These are phyloP conservation scores for Penstemon davidsonii DNA, from an alignment of 257 asterid genomes.

Conservation along the genomic window DNA sequence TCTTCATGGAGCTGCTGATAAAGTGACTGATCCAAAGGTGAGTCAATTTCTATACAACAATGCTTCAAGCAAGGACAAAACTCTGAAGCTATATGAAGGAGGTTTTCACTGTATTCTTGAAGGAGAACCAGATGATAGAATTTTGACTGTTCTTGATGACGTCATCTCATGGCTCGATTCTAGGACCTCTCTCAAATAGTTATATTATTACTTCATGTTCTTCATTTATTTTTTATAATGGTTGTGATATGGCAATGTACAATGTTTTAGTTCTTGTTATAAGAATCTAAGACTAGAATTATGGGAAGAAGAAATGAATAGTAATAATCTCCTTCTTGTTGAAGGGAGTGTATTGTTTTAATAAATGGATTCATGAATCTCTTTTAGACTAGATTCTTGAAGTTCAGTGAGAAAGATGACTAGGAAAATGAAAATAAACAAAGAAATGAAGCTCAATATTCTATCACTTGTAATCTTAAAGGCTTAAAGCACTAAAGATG, in stretches of 20 bases:
- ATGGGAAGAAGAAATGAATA: background rate
- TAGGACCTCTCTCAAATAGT: conserved; percentile 45
- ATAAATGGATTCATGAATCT: no score
- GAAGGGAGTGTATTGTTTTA: no score
- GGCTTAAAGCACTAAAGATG: no score
- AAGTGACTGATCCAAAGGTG: conserved; percentile 88
- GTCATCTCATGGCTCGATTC: conserved; percentile 84
- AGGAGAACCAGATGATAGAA: conserved; percentile 95
- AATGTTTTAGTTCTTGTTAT: background rate
- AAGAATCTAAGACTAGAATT: background rate
- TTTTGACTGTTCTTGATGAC: conserved; percentile 67
- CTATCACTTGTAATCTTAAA: no score
- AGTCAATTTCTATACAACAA: conserved; percentile 71
- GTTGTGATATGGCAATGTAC: background rate
- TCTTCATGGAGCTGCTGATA: conserved; percentile 93
- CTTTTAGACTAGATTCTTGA: no score
- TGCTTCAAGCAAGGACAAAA: conserved; percentile 73
- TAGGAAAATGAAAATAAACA: no score
- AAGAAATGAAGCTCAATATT: no score
- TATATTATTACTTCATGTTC: background rate
- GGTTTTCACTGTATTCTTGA: conserved; percentile 94
- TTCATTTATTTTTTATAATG: background rate
- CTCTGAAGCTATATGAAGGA: conserved; percentile 79
- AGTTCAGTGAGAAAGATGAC: no score
- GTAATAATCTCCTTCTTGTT: no score